These are phyloP conservation scores for Solanum lycopersicoides DNA, from an alignment of 257 asterid species.

Conservation along the genomic window DNA sequence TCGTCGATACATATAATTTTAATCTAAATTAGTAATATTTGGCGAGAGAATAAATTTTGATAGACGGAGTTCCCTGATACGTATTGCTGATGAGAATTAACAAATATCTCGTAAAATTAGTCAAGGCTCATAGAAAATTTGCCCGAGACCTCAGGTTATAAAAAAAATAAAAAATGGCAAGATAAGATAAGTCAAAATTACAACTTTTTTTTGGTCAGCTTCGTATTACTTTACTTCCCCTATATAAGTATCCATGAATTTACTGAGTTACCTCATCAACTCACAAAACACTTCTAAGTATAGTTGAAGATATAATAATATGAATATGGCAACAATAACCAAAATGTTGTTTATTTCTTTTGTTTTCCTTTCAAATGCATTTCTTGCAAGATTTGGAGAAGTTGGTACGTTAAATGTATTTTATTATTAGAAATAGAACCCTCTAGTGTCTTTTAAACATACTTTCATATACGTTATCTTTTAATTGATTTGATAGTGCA, in stretches of 20 bases:
- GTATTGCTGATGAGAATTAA: accelerated
- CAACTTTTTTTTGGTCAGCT: not conserved
- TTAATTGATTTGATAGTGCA: not conserved
- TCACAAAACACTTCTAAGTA: not conserved
- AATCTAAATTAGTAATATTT: too few species aligned
- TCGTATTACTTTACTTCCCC: not conserved
- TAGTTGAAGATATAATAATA: not conserved
- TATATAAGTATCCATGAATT: not conserved
- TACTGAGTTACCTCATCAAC: not conserved
- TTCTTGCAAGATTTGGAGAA: slow-evolving; percentile 27
- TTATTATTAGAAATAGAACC: not conserved
- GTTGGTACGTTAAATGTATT: slow-evolving; percentile 18
- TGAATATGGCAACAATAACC: not conserved
- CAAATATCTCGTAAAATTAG: too few species aligned
- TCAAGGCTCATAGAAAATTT: too few species aligned
- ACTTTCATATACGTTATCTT: not conserved
- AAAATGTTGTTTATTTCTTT: not conserved
- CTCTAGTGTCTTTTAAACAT: accelerated
- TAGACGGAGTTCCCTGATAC: accelerated
- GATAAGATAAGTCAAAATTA: not conserved
- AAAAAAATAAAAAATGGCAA: not conserved
- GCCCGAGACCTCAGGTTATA: too few species aligned
- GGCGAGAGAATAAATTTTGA: too few species aligned
- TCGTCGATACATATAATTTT: too few species aligned
- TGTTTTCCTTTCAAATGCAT: not conserved